Evolutionary conservation across 2,329 filamentous ascomycete species (phyloP).

Genomic region (Calonectria pauciramosa): DNA sequence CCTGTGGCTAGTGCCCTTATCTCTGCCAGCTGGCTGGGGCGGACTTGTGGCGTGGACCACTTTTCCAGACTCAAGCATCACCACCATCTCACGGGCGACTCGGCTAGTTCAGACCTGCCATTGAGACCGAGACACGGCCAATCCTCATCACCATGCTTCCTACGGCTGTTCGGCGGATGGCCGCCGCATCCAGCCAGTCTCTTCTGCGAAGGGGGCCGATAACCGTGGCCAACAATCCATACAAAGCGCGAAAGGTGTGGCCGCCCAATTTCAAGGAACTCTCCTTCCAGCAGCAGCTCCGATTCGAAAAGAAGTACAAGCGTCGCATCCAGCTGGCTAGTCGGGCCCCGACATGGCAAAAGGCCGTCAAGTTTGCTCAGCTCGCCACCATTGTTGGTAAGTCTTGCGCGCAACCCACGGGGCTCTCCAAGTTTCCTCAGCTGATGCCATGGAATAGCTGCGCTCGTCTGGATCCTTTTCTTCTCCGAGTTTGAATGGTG

Average conservation of each 20-base stretch:
- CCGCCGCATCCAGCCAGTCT: slow-evolving; percentile 47
- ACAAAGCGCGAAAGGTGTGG: slow-evolving; percentile 80
- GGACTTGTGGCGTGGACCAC: slow-evolving; percentile 41
- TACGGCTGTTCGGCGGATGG: slow-evolving; percentile 51
- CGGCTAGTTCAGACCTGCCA: slow-evolving; percentile 23
- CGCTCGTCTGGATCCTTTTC: slow-evolving; percentile 56
- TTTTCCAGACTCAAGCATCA: slow-evolving; percentile 28
- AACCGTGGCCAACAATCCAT: slow-evolving; percentile 66
- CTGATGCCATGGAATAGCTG: slow-evolving; percentile 45
- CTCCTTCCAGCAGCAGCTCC: slow-evolving; percentile 79
- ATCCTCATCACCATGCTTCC: slow-evolving; percentile 49
- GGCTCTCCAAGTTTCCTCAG: not conserved
- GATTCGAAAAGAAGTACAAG: slow-evolving; percentile 84
- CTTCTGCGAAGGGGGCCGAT: slow-evolving; percentile 46
- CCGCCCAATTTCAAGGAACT: slow-evolving; percentile 82
- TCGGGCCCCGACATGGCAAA: slow-evolving; percentile 74
- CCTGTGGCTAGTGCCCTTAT: slow-evolving; percentile 35
- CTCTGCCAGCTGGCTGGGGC: slow-evolving; percentile 35
- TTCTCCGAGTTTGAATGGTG: slow-evolving; percentile 61
- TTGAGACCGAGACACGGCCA: slow-evolving; percentile 24
- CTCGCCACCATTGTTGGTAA: slow-evolving; percentile 69
- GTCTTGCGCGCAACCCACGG: not conserved
- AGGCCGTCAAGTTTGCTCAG: slow-evolving; percentile 75
- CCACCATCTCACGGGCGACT: slow-evolving; percentile 22
- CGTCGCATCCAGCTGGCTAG: slow-evolving; percentile 74